Evolutionary conservation across 306 rosid genomes (phyloP).

Genomic region (Ziziphus jujuba): DNA sequence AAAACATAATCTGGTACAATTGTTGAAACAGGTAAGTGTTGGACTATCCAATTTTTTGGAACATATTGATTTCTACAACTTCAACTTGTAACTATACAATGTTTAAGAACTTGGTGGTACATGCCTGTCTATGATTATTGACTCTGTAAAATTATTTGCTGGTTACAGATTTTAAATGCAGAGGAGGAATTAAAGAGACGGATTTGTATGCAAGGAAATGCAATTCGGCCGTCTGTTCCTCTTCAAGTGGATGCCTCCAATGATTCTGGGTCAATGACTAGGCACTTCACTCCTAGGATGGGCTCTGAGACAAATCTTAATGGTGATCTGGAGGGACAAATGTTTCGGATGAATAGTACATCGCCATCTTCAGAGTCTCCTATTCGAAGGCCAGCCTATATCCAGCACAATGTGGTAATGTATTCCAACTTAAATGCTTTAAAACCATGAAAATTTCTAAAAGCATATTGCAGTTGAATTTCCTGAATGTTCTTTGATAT

Average conservation of each 20-base stretch:
- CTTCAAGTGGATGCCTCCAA: conserved; percentile 63
- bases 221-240: conserved; percentile 47
- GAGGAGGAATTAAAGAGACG: conserved; percentile 93
- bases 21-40: conserved; percentile 78
- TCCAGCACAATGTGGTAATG: conserved; percentile 65
- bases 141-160: conserved; percentile 3
- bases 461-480: conserved; percentile 10
- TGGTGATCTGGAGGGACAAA: conserved; percentile 71
- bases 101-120: background rate
- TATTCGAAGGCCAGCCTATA: conserved; percentile 60
- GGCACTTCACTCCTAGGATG: conserved; percentile 48
- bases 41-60: background rate
- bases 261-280: conserved; percentile 65
- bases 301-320: conserved; percentile 57
- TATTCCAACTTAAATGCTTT: background rate
- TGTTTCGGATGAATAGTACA: conserved; percentile 59
- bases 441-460: background rate
- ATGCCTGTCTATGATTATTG: conserved; percentile 3
- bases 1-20: conserved; percentile 80
- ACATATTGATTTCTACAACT: background rate
- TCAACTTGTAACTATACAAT: background rate
- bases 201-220: conserved; percentile 49
- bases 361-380: conserved; percentile 96
- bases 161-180: conserved; percentile 72
- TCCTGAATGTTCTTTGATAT: conserved; percentile 9